Conservation (phyloP, 75 land plant genomes). For the Sequoiadendron giganteum region DNA sequence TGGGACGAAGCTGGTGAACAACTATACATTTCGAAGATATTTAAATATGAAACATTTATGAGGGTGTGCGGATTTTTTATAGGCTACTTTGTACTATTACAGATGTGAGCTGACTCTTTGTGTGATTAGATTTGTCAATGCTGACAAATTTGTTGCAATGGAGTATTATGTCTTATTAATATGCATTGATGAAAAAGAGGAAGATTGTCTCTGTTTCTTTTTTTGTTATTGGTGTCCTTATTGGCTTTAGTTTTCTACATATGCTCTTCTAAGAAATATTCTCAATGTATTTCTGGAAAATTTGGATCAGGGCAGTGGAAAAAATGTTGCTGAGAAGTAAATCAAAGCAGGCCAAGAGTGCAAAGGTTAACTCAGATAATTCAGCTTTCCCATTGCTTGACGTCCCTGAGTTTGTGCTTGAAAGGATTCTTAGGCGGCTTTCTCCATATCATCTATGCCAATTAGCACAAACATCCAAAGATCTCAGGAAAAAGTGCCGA, state of each 20-base stretch:
- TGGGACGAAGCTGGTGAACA: neutral
- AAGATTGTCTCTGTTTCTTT: neutral
- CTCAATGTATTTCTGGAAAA: neutral
- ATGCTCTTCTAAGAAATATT: neutral
- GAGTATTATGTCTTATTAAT: neutral
- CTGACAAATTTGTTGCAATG: neutral
- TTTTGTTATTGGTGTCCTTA: neutral
- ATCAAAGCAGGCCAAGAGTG: constrained; percentile 25
- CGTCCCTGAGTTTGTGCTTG: constrained; percentile 45
- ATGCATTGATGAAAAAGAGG: neutral
- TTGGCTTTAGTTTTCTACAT: neutral
- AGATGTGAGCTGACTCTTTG: neutral
- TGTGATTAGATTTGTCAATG: neutral
- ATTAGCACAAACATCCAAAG: constrained; percentile 34
- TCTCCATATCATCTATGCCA: constrained; percentile 22
- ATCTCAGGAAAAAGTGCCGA: constrained; percentile 27
- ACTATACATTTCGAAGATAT: neutral
- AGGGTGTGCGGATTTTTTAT: neutral
- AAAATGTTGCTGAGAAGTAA: neutral
- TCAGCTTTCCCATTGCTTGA: constrained; percentile 23
- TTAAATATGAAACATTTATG: neutral
- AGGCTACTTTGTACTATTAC: neutral
- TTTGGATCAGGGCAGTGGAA: neutral
- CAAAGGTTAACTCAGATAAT: neutral
- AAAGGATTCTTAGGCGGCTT: constrained; percentile 29